Evolutionary conservation across 208 protist species (phyloP).

Genomic region (Leishmania tarentolae): DNA sequence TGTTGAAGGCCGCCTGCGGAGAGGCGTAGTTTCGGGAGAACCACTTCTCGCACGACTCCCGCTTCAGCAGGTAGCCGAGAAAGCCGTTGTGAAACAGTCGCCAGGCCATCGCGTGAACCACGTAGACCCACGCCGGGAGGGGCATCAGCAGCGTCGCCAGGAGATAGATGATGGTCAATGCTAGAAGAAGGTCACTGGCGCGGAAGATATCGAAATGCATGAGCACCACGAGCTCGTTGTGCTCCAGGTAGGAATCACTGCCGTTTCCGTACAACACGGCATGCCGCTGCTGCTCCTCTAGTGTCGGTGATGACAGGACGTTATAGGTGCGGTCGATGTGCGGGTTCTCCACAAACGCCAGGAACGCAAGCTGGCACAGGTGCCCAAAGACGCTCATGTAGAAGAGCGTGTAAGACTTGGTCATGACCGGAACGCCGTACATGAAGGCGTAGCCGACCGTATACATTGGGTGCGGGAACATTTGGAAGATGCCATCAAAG

Average conservation of each 20-base stretch:
- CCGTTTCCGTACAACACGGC: slow-evolving; percentile 53
- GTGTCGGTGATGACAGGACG: slow-evolving; percentile 20
- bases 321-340: slow-evolving; percentile 89
- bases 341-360: slow-evolving; percentile 93
- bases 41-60: slow-evolving; percentile 72
- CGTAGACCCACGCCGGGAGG: slow-evolving; percentile 48
- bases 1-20: slow-evolving; percentile 79
- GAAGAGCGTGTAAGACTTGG: slow-evolving; percentile 92
- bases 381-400: slow-evolving; percentile 93
- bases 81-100: slow-evolving; percentile 72
- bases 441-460: slow-evolving; percentile 95
- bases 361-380: slow-evolving; percentile 92
- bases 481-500: slow-evolving; percentile 96
- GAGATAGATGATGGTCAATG: slow-evolving; percentile 70
- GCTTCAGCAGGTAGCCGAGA: slow-evolving; percentile 79
- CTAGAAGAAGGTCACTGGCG: slow-evolving; percentile 78
- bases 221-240: slow-evolving; percentile 73
- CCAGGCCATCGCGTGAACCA: slow-evolving; percentile 82
- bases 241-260: slow-evolving; percentile 46
- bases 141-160: slow-evolving; percentile 51
- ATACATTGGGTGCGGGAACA: slow-evolving; percentile 96
- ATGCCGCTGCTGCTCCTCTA: slow-evolving; percentile 45
- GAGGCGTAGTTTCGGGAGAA: slow-evolving; percentile 76
- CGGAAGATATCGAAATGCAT: slow-evolving; percentile 82
- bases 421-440: slow-evolving; percentile 92